Percentiles rank a stretch among this genome's conserved stretches.
Evolutionary conservation across 129 eudicot species (phyloP).

Genomic region (Smallanthus sonchifolius): DNA sequence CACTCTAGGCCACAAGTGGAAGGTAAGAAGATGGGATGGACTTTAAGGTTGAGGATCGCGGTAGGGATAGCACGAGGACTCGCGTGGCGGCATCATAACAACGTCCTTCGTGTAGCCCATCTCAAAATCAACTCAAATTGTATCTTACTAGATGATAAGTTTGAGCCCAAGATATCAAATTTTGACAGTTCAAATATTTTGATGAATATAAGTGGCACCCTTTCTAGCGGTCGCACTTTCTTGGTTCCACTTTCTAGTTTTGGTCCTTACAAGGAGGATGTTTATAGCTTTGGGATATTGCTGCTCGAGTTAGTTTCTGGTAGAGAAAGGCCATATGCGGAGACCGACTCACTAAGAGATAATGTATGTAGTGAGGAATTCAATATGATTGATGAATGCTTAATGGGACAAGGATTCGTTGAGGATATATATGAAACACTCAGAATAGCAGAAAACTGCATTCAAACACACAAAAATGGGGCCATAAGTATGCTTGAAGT

Average conservation of each 20-base stretch:
- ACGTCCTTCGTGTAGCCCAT: slow-evolving; percentile 36
- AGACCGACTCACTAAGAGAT: background rate
- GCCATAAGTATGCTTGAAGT: slow-evolving; percentile 27
- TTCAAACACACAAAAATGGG: slow-evolving; percentile 1
- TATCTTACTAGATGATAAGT: slow-evolving; percentile 40
- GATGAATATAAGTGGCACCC: slow-evolving; percentile 25
- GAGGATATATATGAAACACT: slow-evolving; percentile 17
- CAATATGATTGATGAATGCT: slow-evolving; percentile 15
- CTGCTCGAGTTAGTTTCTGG: slow-evolving; percentile 67
- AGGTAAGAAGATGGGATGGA: slow-evolving; percentile 31
- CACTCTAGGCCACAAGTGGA: slow-evolving; percentile 31
- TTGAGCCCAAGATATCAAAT: slow-evolving; percentile 47
- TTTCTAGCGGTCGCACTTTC: slow-evolving; percentile 1
- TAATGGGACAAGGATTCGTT: slow-evolving; percentile 11
- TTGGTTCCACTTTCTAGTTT: slow-evolving; percentile 39
- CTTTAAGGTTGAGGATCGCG: slow-evolving; percentile 38
- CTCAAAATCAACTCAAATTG: slow-evolving; percentile 39
- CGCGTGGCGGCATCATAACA: slow-evolving; percentile 49
- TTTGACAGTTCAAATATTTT: slow-evolving; percentile 37
- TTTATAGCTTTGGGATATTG: slow-evolving; percentile 70
- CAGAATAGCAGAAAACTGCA: slow-evolving; percentile 22
- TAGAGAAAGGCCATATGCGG: slow-evolving; percentile 15
- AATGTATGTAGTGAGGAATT: background rate
- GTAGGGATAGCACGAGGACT: slow-evolving; percentile 47
- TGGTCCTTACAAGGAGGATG: slow-evolving; percentile 71